Base-by-base conservation (phyloP, 1,284 basidiomycete genomes). In the Irpex rosettiformis region DNA sequence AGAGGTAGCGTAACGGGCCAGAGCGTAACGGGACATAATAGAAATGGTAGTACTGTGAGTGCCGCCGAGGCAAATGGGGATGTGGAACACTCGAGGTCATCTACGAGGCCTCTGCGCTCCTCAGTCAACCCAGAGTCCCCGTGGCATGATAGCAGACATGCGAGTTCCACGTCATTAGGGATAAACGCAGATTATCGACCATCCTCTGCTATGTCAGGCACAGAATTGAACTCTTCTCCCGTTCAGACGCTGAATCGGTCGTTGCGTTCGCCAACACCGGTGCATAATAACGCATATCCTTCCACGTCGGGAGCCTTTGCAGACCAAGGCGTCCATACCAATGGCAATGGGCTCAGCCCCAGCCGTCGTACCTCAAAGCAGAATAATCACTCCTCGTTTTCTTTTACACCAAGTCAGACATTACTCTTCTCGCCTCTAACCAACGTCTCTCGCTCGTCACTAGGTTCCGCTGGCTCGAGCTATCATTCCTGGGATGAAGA, bases 401-500 rank as follows among this genome's bases (percentile, higher is more conserved):
- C 79, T 56, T 74, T 83, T 18, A 77, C 75, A 33, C 70, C 79
- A 13, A 78, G 81, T 18, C 79, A 85, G 58, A 78, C 82, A 1
- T 76, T 87, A 51, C 75, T 85, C 16, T 80, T 91, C 57, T 84
- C 85, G 40, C 85, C 88, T 3, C 73, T 88, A 25, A 80, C 79
- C 22, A 91, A 86, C 63, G 88, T 88, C 10, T 92, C 91, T 28
- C 80, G 85, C 27, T 88, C 88, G 8, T 93, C 91, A 4, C 72
- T 93, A 24, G 88, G 85, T 60, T 91, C 89, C 11, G 80, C 77
- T 30, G 89, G 90, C 10, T 93, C 91, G 2, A 92, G 90, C 70
- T 93, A 89, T 70, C 90, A 92, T 69, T 90, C 90, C 3, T 85
- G 81, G 80, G 87, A 90, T 56, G 84, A 76, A 28, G 82, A 72